Evolutionary conservation across 768 basidiomycete genomes (phyloP), one percentile per base, ranked within the genome.

Genomic region (Pleurotus salmoneostramineus): DNA sequence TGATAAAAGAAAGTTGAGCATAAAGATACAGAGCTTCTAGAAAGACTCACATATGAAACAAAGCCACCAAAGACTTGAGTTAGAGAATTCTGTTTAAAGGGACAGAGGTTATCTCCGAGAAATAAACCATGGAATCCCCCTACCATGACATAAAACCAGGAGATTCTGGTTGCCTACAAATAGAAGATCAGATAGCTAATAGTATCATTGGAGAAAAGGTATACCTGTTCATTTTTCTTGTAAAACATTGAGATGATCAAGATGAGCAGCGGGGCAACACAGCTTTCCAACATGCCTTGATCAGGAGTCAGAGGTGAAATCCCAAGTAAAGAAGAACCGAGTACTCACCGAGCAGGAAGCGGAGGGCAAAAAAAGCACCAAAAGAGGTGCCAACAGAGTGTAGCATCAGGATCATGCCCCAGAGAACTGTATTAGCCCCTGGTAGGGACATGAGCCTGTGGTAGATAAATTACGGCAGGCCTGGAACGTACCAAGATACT

Each of bases 91-190:
- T 85, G 21, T 1, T 27, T 27, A 27, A 27, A 27, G 21, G 21
- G 21, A 27, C 21, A 27, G 21, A 27, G 21, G 21, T 27, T 27
- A 27, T 27, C 21, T 27, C 21, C 21, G 2, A 27, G 21, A 27
- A 27, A 27, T 27, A 27, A 27, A 27, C 21, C 21, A 27, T 27
- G 34, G 31, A 35, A 5, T 47, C 35, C 21, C 27, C 66, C 21
- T 63, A 83, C 85, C 83, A 86, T 84, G 33, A 84, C 75, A 67
- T 87, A 88, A 68, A 87, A 87, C 77, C 80, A 85, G 3, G 82
- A 79, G 14, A 87, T 81, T 5, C 85, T 76, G 14, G 72, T 76
- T 0, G 82, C 83, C 79, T 84, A 56, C 17, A 32, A 21, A 46
- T 21, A 50, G 44, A 46, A 12, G 14, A 7, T 47, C 10, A 3